These are phyloP conservation scores for Volvariella volvacea DNA, from an alignment of 1,284 basidiomycete species.

Conservation along the genomic window DNA sequence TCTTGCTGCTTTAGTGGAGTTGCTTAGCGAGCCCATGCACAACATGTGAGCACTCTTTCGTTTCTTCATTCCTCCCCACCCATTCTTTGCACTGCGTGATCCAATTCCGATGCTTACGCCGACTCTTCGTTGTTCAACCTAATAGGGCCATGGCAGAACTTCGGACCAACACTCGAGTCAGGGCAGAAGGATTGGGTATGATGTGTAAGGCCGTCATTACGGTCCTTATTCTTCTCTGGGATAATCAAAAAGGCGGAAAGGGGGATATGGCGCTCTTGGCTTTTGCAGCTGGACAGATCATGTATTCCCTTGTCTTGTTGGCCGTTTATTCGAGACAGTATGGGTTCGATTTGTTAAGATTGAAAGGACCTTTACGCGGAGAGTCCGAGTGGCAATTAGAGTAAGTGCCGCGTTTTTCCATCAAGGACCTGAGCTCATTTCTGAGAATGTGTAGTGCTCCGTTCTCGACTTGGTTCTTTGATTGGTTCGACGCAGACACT, in stretches of 20 bases:
- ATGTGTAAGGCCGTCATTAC: slow-evolving; percentile 69
- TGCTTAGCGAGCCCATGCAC: slow-evolving; percentile 80
- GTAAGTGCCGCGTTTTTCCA: too few relatives aligned
- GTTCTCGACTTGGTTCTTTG: slow-evolving; percentile 1
- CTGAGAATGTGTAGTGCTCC: too few relatives aligned
- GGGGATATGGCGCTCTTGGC: slow-evolving; percentile 61
- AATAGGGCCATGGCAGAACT: slow-evolving; percentile 61
- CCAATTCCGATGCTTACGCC: too few relatives aligned
- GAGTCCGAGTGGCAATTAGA: too few relatives aligned
- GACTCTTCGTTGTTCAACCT: neutral
- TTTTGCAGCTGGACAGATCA: slow-evolving; percentile 77
- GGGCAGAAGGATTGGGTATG: slow-evolving; percentile 79
- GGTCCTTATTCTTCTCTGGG: slow-evolving; percentile 54
- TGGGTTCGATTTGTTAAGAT: slow-evolving; percentile 12
- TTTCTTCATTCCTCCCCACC: too few relatives aligned
- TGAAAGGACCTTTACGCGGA: too few relatives aligned
- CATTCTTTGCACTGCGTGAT: too few relatives aligned
- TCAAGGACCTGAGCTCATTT: too few relatives aligned
- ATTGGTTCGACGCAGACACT: slow-evolving; percentile 41
- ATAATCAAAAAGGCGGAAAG: slow-evolving; percentile 22
- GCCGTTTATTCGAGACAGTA: slow-evolving; percentile 27
- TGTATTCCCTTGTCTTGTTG: slow-evolving; percentile 51
- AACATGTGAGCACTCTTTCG: slow-evolving; percentile 43
- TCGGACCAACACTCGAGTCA: slow-evolving; percentile 62
- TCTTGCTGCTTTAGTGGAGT: slow-evolving; percentile 66